Evolutionary conservation across 352 stramenopile species (phyloP).

Genomic region (Thalassiosira hispida): DNA sequence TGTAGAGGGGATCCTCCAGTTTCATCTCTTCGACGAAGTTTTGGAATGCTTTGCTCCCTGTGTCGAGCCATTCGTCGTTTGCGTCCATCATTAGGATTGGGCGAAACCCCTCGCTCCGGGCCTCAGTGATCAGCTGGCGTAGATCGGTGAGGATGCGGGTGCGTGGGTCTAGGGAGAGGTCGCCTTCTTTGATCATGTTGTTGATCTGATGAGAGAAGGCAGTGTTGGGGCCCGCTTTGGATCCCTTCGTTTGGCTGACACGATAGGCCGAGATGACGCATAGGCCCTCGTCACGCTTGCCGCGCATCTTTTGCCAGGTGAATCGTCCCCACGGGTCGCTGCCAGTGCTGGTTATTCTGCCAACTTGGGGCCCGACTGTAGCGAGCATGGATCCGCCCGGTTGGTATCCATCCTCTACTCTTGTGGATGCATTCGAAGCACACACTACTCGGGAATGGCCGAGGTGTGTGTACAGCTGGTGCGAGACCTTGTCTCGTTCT

Average conservation of each 20-base stretch:
- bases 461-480: neutral
- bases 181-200: neutral
- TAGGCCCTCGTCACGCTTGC: neutral
- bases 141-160: neutral
- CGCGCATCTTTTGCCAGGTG: neutral
- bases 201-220: neutral
- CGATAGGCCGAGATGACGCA: neutral
- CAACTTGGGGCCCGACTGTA: neutral
- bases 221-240: neutral
- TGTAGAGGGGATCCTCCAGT: conserved; percentile 18
- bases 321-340: conserved; percentile 24
- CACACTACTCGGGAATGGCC: neutral
- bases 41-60: neutral
- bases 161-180: neutral
- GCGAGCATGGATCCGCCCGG: neutral
- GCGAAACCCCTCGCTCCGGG: neutral
- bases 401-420: conserved; percentile 4
- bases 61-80: conserved; percentile 5
- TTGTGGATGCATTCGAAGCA: neutral
- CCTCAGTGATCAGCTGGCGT: neutral
- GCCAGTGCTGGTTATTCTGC: neutral
- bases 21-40: neutral
- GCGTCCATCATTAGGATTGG: conserved; percentile 5
- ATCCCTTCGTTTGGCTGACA: neutral
- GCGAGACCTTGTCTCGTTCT: neutral